Base-by-base conservation (phyloP, 2,329 filamentous ascomycete genomes). In the Xylariaceae sp. region DNA sequence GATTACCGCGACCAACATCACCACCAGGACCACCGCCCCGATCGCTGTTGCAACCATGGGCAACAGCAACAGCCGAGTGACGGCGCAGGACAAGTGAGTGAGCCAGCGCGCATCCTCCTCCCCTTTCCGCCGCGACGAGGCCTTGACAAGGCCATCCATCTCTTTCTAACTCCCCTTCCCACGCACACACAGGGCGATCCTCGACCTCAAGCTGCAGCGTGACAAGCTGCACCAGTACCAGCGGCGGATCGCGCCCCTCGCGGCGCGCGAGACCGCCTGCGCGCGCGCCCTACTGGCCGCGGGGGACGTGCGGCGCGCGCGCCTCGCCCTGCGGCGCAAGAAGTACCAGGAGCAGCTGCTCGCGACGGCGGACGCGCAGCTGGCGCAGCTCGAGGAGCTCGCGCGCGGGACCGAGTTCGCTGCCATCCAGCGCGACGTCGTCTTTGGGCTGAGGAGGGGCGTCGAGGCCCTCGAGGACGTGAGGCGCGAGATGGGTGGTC, bases 161-260 rank as follows among this genome's bases (percentile, higher is more conserved):
- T 18, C 15, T 36, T 33, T 23, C 33, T 33, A n/a, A n/a, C 28
- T 30, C 28, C 29, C 19, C 19, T 10, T 13, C 10, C 21, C 21
- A 30, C 15, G 15, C 22, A 16, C 14, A 25, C 15, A 24, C 26
- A 95, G 89, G 67, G 90, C 90, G 39, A 95, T 96, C 62, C 82
- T 96, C 53, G 89, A 96, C 64, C 83, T 96, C 67, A 96, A 96
- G 68, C 87, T 79, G 63, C 90, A 96, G 67, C 89, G 92, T 60
- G 92, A 98, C 70, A 93, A 88, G 61, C 80, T 98, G 3, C 89
- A 93, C 54, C 88, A 94, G 59, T 96, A 96, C 67, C 90, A 95
- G 62, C 83, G 83, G 53, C 83, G 85, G 52, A 92, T 98, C 55
- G 82, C 80, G 22, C 71, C 85, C 32, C 77, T 98, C 23, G 95